These are phyloP conservation scores for Nyssa sinensis DNA, from an alignment of 148 eudicot genomes.

Conservation along the genomic window DNA sequence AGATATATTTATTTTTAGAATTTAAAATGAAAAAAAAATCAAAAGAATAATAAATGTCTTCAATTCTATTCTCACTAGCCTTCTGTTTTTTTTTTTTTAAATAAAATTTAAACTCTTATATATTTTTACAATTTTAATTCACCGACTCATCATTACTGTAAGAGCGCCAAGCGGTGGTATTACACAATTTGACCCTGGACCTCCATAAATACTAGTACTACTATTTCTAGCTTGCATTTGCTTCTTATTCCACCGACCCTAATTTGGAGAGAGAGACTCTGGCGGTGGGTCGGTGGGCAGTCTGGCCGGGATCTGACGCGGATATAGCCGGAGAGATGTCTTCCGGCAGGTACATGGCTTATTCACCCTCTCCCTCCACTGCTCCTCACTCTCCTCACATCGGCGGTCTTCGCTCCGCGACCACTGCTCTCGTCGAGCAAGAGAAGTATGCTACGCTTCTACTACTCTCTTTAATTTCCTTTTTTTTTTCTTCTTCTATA, in stretches of 20 bases:
- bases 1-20: no score
- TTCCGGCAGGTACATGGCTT: conserved; percentile 79
- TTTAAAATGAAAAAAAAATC: no score
- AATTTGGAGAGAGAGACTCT: background rate
- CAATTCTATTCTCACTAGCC: no score
- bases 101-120: no score
- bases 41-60: no score
- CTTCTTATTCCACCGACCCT: background rate
- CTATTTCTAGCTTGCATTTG: background rate
- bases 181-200: background rate
- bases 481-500: background rate
- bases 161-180: no score
- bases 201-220: background rate
- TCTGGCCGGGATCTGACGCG: background rate
- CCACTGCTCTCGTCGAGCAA: conserved; percentile 59
- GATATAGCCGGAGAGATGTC: conserved; percentile 43
- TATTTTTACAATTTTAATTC: no score
- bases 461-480: background rate
- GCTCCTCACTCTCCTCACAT: conserved; percentile 95
- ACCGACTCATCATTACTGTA: no score
- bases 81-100: no score
- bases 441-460: conserved; percentile 51
- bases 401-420: conserved; percentile 61
- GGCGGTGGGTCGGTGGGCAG: background rate
- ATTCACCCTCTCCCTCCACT: conserved; percentile 81